Evolutionary conservation across 306 rosid species (phyloP).

Genomic region (Lablab purpureus): DNA sequence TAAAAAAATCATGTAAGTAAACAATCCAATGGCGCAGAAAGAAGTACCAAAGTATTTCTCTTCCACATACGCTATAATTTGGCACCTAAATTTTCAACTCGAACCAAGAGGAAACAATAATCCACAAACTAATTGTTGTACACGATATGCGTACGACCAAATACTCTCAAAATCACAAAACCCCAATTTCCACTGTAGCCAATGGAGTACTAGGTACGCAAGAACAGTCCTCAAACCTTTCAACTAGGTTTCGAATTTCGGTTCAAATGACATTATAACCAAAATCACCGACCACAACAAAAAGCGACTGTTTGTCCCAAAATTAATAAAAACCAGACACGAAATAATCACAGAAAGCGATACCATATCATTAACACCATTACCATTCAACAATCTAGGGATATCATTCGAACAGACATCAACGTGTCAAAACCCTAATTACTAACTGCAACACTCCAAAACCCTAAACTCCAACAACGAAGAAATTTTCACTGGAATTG

Average conservation of each 20-base stretch:
- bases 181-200: slow-evolving; percentile 19
- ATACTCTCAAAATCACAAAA: slow-evolving; percentile 7
- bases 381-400: not conserved
- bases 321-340: slow-evolving; percentile 28
- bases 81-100: not conserved
- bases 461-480: slow-evolving; percentile 42
- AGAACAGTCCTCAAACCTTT: slow-evolving; percentile 25
- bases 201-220: slow-evolving; percentile 25
- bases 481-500: not conserved
- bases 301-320: not conserved
- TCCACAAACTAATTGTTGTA: not conserved
- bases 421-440: slow-evolving; percentile 42
- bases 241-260: slow-evolving; percentile 23
- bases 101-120: slow-evolving; percentile 10
- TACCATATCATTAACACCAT: not conserved
- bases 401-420: not conserved
- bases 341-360: not conserved
- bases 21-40: not conserved
- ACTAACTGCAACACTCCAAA: slow-evolving; percentile 13
- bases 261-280: not conserved
- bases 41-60: not conserved
- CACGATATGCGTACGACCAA: not conserved
- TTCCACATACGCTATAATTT: not conserved
- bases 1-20: slow-evolving; percentile 11
- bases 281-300: not conserved